phyloP scores from a whole-genome alignment of 1,284 basidiomycete species.

The Austroboletus niveus region DNA sequence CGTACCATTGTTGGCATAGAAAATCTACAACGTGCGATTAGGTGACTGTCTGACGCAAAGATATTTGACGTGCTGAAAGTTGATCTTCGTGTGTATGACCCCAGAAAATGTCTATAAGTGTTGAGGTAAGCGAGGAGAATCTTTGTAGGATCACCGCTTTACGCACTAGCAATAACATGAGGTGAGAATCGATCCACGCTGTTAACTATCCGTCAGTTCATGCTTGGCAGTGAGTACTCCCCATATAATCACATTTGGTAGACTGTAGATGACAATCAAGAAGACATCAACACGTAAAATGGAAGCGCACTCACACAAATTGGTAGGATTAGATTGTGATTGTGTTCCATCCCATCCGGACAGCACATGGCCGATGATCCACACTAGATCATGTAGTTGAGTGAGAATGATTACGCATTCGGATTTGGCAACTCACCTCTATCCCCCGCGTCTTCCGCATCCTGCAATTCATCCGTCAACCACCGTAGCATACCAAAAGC shows the following conservation, averaged over 20 bases:
- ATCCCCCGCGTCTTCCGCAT: conserved; percentile 63
- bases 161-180: conserved; percentile 71
- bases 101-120: conserved; percentile 54
- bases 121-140: not conserved
- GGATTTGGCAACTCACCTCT: conserved; percentile 39
- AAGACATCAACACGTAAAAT: not conserved
- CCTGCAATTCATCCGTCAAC: conserved; percentile 74
- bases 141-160: not conserved
- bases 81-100: conserved; percentile 82
- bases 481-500: conserved; percentile 71
- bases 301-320: conserved; percentile 52
- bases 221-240: not conserved
- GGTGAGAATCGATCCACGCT: conserved; percentile 75
- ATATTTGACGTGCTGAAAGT: conserved; percentile 45
- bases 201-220: conserved; percentile 6
- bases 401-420: not conserved
- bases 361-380: conserved; percentile 76
- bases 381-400: conserved; percentile 43
- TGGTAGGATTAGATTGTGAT: conserved; percentile 54
- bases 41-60: not conserved
- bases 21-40: conserved; percentile 28
- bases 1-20: conserved; percentile 41
- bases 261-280: conserved; percentile 37
- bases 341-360: conserved; percentile 71
- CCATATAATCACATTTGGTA: conserved; percentile 59